Percentiles rank a stretch among this genome's conserved stretches.
Evolutionary conservation across 129 eudicot species (phyloP).

Genomic region (Lonicera japonica): DNA sequence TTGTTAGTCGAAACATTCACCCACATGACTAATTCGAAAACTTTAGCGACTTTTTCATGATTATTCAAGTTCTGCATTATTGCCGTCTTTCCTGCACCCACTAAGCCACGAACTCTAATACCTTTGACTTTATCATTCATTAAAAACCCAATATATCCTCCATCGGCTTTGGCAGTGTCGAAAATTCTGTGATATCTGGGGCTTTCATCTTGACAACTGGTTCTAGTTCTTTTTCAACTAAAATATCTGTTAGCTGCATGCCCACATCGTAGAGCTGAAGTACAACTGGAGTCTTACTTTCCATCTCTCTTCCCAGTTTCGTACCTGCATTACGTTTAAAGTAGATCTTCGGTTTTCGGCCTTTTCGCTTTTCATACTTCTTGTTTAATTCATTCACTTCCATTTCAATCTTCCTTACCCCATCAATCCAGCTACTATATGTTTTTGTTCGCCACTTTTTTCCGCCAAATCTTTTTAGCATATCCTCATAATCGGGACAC

Average conservation of each 20-base stretch:
- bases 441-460: conserved; percentile 16
- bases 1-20: conserved; percentile 12
- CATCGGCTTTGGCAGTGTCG: conserved; percentile 18
- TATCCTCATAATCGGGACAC: conserved; percentile 2
- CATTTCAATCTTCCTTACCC: conserved; percentile 1
- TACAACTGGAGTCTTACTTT: neutral
- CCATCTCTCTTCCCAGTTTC: conserved; percentile 13
- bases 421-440: conserved; percentile 3
- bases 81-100: conserved; percentile 29
- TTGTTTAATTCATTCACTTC: neutral
- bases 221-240: conserved; percentile 14
- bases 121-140: conserved; percentile 12
- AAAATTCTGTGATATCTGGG: conserved; percentile 18
- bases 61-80: conserved; percentile 34
- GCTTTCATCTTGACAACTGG: conserved; percentile 15
- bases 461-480: neutral
- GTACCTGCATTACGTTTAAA: neutral
- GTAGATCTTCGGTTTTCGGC: neutral
- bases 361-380: neutral
- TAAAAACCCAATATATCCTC: conserved; percentile 9
- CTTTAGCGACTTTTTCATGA: conserved; percentile 7
- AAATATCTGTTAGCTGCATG: conserved; percentile 1
- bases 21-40: conserved; percentile 29
- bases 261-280: conserved; percentile 15
- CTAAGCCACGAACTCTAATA: conserved; percentile 20